Percentiles rank a stretch among this genome's conserved stretches.
These are phyloP conservation scores for Crotalaria pallida DNA, from an alignment of 306 rosid species.

Conservation along the genomic window DNA sequence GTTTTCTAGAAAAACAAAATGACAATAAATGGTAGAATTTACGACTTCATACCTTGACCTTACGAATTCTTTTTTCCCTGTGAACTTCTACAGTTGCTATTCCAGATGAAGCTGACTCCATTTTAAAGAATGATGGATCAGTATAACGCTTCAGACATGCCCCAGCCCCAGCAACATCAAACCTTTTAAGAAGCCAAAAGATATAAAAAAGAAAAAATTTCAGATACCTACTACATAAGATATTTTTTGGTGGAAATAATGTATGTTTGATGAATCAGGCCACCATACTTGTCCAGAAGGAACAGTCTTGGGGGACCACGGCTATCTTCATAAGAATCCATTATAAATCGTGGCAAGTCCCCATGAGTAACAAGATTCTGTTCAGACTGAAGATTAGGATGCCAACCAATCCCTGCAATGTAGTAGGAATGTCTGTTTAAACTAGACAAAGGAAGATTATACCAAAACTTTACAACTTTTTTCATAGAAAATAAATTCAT, in stretches of 20 bases:
- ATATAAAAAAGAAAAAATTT: not conserved
- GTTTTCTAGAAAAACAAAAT: not conserved
- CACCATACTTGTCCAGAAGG: slow-evolving; percentile 88
- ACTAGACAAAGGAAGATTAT: slow-evolving; percentile 2
- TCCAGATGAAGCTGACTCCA: slow-evolving; percentile 49
- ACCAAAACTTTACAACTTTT: slow-evolving; percentile 2
- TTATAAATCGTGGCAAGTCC: slow-evolving; percentile 89
- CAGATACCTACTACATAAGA: slow-evolving; percentile 2
- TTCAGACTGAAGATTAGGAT: slow-evolving; percentile 68
- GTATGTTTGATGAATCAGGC: not conserved
- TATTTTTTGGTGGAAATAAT: not conserved
- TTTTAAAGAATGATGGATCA: slow-evolving; percentile 85
- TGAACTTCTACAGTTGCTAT: slow-evolving; percentile 31
- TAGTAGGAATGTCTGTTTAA: slow-evolving; percentile 17
- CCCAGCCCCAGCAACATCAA: slow-evolving; percentile 98
- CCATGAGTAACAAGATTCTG: slow-evolving; percentile 67
- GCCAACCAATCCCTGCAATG: slow-evolving; percentile 85
- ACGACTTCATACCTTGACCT: slow-evolving; percentile 59
- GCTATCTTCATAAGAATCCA: slow-evolving; percentile 95
- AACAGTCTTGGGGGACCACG: slow-evolving; percentile 90
- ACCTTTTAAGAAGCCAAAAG: slow-evolving; percentile 59
- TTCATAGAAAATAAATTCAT: not conserved
- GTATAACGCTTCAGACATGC: slow-evolving; percentile 93
- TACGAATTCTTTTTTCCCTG: slow-evolving; percentile 73
- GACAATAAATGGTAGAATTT: not conserved